Evolutionary conservation across 148 eudicot species (phyloP), one percentile per base, ranked within the genome.

Genomic region (Arctostaphylos glauca): DNA sequence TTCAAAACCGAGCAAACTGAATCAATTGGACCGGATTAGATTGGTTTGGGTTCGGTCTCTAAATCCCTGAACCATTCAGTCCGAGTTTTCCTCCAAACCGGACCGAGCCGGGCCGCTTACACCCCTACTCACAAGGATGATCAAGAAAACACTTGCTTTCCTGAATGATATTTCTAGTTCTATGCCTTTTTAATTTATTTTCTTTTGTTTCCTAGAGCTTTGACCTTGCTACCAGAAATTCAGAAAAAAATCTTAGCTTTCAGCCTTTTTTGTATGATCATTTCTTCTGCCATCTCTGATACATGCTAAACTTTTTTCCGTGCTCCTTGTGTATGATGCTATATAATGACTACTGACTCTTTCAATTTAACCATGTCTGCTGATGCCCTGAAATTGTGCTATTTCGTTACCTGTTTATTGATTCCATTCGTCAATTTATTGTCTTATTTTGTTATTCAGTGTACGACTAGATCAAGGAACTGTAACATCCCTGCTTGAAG

Each of bases 391-490:
- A 14, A 53, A 31, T 56, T 55, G 58, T 58, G 23, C 2, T 19
- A 19, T 78, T 43, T 78, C 48, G 4, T 78, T 44, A 44, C 64
- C 71, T 19, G 68, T 21, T 72, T 8, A 77, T 79, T 21, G 71
- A 56, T 70, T 79, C 81, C 41, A 21, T 21, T 10, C 12, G 44
- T 7, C 18, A 5, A 74, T 74, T 52, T 50, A 12, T 10, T 50
- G 9, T 13, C 23, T 62, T 14, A 14, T 78, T 79, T 44, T 10
- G 16, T 6, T 66, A 25, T 62, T 23, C 85, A 91, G 93, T 83
- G 91, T 89, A 16, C 77, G 60, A 55, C 52, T 91, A 78, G 88
- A 86, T 84, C 90, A 91, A 87, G 93, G 93, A 77, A 84, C 89
- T 3, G 92, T 90, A 4, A 84, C 88, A 78, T 85, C 90, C 21